These are phyloP conservation scores for Hypoxylon perforatum DNA, from an alignment of 495 filamentous ascomycete genomes.

Conservation along the genomic window DNA sequence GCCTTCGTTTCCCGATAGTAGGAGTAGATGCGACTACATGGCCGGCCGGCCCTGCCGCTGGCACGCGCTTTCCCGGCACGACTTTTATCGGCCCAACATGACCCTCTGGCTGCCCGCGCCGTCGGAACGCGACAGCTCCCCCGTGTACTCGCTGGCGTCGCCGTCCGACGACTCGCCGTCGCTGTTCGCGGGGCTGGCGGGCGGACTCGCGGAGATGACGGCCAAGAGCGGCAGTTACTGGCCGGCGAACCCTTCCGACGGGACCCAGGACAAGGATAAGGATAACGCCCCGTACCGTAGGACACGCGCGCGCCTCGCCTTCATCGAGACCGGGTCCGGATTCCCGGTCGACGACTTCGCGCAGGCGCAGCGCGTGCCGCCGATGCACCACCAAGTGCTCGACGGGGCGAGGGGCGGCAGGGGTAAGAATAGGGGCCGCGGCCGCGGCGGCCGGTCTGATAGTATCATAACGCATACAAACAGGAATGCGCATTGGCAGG, in stretches of 20 bases:
- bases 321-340: conserved; percentile 33
- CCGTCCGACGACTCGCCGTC: conserved; percentile 54
- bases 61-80: conserved; percentile 52
- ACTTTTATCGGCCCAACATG: conserved; percentile 57
- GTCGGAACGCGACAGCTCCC: conserved; percentile 20
- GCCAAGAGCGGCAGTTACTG: conserved; percentile 34
- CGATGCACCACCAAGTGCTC: conserved; percentile 15
- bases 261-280: too few species aligned
- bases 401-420: neutral
- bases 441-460: too few species aligned
- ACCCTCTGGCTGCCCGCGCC: conserved; percentile 50
- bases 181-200: conserved; percentile 55
- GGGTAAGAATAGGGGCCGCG: neutral
- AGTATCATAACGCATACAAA: too few species aligned
- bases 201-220: conserved; percentile 51
- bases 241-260: too few species aligned
- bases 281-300: conserved; percentile 1
- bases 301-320: neutral
- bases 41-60: conserved; percentile 49
- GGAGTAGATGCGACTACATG: conserved; percentile 43
- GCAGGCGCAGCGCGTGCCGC: conserved; percentile 20
- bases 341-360: conserved; percentile 5
- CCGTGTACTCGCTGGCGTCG: conserved; percentile 55
- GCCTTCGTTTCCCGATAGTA: conserved; percentile 21
- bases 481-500: too few species aligned